Evolutionary conservation across 2,329 filamentous ascomycete genomes (phyloP), one percentile per base, ranked within the genome.

Genomic region (Delphinella strobiligena): DNA sequence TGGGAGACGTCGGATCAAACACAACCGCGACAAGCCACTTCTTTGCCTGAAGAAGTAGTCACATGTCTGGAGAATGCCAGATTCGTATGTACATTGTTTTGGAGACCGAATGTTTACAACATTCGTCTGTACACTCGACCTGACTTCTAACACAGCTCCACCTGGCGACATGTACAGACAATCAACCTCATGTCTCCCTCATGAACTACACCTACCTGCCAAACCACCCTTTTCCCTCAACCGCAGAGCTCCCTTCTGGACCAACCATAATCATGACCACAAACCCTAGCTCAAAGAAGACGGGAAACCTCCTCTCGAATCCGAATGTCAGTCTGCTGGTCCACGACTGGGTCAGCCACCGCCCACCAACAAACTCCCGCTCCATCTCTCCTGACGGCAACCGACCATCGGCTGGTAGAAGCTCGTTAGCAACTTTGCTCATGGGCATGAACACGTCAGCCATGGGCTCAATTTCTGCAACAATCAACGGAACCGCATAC

Each of bases 121-220:
- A 42, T 27, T 12, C 22, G 12, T 27, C 7, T 27, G 12, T 27
- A 27, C 22, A 27, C 7, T 27, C 22, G 12, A 12, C 43, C 43
- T 47, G 45, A 48, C 40, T 37, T 18, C 22, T 19, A 41, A 11
- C 11, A 34, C 45, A 94, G 87, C 85, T 98, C 50, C 91, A 98
- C 62, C 81, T 98, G 38, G 88, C 91, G 51, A 98, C 91, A 41
- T 93, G 83, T 61, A 78, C 78, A 51, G 72, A 82, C 50, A 82
- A 91, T 54, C 70, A 78, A 47, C 91, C 91, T 8, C 86, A 96
- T 60, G 85, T 96, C 49, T 93, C 87, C 29, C 77, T 98, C 48
- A 98, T 98, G 91, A 95, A 93, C 69, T 96, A 96, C 68, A 96
- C 91, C 55, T 96, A 95, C 64, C 81, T 98, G 16, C 78, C 72